These are phyloP conservation scores for Potentilla sterilis DNA, from an alignment of 306 rosid genomes.

Conservation along the genomic window DNA sequence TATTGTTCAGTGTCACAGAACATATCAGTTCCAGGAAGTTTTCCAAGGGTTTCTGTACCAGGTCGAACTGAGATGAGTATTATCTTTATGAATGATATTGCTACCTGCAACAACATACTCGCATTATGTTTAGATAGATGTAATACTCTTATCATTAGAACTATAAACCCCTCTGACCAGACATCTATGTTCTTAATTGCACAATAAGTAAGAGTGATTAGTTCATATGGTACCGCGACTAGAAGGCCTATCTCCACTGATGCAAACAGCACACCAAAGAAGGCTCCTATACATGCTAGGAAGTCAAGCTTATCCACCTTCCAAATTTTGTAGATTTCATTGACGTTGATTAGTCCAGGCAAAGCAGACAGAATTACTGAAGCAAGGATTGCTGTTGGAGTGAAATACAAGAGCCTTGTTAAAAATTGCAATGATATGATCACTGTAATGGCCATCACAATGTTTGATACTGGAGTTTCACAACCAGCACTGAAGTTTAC, in stretches of 20 bases:
- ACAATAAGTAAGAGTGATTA: not conserved
- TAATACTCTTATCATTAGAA: not conserved
- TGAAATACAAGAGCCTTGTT: constrained; percentile 68
- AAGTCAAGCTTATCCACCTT: constrained; percentile 77
- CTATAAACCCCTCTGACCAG: not conserved
- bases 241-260: constrained; percentile 77
- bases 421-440: constrained; percentile 52
- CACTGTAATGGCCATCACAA: constrained; percentile 74
- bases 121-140: not conserved
- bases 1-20: constrained; percentile 63
- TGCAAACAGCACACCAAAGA: constrained; percentile 70
- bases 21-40: constrained; percentile 68
- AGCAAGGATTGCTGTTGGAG: constrained; percentile 74
- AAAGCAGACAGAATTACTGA: constrained; percentile 79
- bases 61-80: constrained; percentile 61
- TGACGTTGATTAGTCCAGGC: constrained; percentile 64
- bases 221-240: constrained; percentile 48
- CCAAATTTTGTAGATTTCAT: constrained; percentile 63
- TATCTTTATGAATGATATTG: constrained; percentile 72
- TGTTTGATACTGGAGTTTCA: constrained; percentile 62
- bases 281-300: constrained; percentile 63
- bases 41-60: constrained; percentile 70
- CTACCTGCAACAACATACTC: constrained; percentile 42
- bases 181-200: not conserved
- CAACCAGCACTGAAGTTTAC: constrained; percentile 81